Percentiles rank a stretch among this genome's conserved stretches.
Conservation (phyloP, 192 early-diverging fungal genomes). For the Allomyces macrogynus region DNA sequence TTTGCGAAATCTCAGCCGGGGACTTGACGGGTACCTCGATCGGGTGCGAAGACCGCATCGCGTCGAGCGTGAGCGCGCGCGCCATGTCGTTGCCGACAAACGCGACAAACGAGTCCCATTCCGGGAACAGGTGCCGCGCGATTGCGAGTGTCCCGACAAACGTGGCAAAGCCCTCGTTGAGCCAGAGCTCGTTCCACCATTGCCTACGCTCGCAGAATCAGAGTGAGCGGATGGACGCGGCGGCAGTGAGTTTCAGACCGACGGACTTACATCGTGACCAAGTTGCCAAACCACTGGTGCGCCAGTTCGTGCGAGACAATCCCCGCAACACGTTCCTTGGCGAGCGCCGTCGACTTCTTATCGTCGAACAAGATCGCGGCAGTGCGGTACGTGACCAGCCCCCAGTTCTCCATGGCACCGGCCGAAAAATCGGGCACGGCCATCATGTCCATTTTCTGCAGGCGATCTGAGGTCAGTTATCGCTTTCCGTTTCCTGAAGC, state of each 20-base stretch:
- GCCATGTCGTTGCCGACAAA: conserved; percentile 44
- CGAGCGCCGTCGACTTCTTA: conserved; percentile 21
- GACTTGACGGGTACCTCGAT: conserved; percentile 53
- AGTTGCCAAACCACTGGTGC: conserved; percentile 72
- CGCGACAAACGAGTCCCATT: conserved; percentile 54
- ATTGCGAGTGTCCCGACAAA: conserved; percentile 49
- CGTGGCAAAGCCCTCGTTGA: conserved; percentile 77
- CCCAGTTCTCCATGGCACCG: conserved; percentile 80
- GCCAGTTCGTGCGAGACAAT: conserved; percentile 61
- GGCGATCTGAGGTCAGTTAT: no score
- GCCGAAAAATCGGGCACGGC: conserved; percentile 64
- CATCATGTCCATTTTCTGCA: conserved; percentile 56
- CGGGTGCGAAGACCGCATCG: conserved; percentile 58
- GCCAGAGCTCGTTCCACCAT: conserved; percentile 52
- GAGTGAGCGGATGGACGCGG: no score
- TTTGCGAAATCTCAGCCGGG: conserved; percentile 53
- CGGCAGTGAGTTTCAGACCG: no score
- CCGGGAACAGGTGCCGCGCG: conserved; percentile 58
- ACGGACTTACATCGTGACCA: conserved; percentile 46
- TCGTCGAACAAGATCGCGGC: conserved; percentile 43
- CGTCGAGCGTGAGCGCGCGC: conserved; percentile 47
- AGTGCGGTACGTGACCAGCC: conserved; percentile 54
- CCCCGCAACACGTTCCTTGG: conserved; percentile 45
- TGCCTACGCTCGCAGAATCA: no score
- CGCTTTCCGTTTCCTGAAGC: neutral